These are phyloP conservation scores for Alternaria panax DNA, from an alignment of 2,329 filamentous ascomycete species.

Conservation along the genomic window DNA sequence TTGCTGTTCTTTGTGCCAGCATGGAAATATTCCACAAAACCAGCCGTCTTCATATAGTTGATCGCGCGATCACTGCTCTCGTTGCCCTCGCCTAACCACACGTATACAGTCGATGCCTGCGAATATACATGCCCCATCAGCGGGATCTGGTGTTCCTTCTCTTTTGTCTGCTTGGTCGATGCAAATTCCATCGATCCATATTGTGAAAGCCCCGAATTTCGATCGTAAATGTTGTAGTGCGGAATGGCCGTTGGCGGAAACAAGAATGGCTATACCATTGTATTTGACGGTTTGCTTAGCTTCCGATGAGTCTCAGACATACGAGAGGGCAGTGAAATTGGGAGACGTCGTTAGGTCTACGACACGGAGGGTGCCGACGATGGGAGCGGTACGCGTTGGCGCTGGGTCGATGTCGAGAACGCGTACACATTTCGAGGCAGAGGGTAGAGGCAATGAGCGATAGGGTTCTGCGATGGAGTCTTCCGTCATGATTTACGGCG, in stretches of 20 bases:
- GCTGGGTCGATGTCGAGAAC: not conserved
- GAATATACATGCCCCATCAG: not conserved
- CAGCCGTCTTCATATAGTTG: not conserved
- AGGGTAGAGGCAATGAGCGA: not conserved
- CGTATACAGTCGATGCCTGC: not conserved
- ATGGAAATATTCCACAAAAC: not conserved
- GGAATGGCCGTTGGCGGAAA: not conserved
- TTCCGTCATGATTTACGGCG: not conserved
- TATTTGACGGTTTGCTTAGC: not conserved
- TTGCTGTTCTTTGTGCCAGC: not conserved
- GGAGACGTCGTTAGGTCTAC: not conserved
- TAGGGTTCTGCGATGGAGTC: not conserved
- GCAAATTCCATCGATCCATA: not conserved
- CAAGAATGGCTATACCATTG: not conserved
- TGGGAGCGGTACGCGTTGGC: not conserved
- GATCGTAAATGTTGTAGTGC: not conserved
- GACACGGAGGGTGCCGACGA: not conserved
- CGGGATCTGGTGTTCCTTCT: not conserved
- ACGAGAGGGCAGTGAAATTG: not conserved
- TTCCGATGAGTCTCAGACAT: not conserved
- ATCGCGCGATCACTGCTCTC: not conserved
- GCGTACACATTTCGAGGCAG: not conserved
- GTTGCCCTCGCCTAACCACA: not conserved
- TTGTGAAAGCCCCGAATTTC: not conserved
- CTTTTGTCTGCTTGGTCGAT: not conserved